Percentiles rank a stretch among this genome's conserved stretches.
Evolutionary conservation across 768 basidiomycete species (phyloP).

Genomic region (Neoboletus magnificus): DNA sequence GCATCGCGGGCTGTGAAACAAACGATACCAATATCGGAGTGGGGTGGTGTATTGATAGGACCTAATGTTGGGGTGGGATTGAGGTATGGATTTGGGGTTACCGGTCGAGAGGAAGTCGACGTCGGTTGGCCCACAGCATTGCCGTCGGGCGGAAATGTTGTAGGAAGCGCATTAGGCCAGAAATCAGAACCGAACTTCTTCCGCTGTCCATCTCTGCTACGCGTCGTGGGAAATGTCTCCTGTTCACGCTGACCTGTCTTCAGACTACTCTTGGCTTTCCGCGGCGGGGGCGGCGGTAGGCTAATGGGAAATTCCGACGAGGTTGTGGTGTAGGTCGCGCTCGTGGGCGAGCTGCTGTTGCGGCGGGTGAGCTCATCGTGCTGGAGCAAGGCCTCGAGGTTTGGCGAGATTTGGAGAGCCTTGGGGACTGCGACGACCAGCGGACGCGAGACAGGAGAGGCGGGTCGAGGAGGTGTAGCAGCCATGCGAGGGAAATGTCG

Average conservation of each 20-base stretch:
- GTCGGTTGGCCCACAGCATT: not conserved
- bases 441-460: constrained; percentile 9
- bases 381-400: constrained; percentile 57
- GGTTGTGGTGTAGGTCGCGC: constrained; percentile 2
- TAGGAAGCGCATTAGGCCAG: constrained; percentile 23
- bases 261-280: constrained; percentile 12
- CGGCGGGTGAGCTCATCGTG: constrained; percentile 51
- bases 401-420: constrained; percentile 50
- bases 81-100: constrained; percentile 34
- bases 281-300: constrained; percentile 36
- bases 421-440: not conserved
- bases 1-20: not conserved
- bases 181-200: constrained; percentile 18
- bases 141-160: not conserved
- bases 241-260: constrained; percentile 17
- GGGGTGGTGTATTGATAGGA: constrained; percentile 4
- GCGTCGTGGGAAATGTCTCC: constrained; percentile 10
- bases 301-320: constrained; percentile 21
- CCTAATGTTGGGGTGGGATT: constrained; percentile 34
- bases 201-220: constrained; percentile 18
- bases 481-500: constrained; percentile 12
- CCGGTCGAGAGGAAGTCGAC: constrained; percentile 17
- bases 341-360: constrained; percentile 25
- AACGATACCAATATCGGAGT: constrained; percentile 14
- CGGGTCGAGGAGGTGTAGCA: constrained; percentile 20